A percentile compares a stretch with the other conserved stretches of the same genome.
phyloP scores from a whole-genome alignment of 139 green algal species.

The Chlamydomonas asymmetrica region DNA sequence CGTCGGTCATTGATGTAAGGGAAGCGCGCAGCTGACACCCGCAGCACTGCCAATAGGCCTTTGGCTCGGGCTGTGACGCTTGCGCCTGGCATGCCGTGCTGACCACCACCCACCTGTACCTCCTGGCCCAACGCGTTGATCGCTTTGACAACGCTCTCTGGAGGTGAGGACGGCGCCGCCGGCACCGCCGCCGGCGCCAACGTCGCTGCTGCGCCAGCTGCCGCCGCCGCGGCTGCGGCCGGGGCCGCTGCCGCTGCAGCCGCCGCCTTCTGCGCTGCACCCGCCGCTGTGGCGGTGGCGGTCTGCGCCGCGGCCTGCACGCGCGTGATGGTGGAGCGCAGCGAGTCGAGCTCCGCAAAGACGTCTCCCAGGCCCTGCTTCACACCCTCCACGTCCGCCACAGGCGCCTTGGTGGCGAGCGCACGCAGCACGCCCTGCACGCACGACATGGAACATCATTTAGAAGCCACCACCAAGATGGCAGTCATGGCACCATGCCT shows the following conservation, averaged over 20 bases:
- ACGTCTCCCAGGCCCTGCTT: slow-evolving; percentile 40
- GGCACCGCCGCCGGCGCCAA: neutral
- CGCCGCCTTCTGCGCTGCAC: neutral
- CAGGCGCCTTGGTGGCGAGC: slow-evolving; percentile 1
- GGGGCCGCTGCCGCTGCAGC: neutral
- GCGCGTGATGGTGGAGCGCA: neutral
- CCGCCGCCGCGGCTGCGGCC: neutral
- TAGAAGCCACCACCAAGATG: no score
- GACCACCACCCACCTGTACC: slow-evolving; percentile 15
- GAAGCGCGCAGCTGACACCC: neutral
- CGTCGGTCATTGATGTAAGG: neutral
- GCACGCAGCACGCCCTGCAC: no score
- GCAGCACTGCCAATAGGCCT: no score
- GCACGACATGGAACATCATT: no score
- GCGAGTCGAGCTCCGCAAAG: slow-evolving; percentile 27
- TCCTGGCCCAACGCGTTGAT: neutral
- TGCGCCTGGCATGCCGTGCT: slow-evolving; percentile 5
- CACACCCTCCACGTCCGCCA: slow-evolving; percentile 18
- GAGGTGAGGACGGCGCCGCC: neutral
- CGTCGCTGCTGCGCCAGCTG: neutral
- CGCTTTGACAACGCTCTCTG: neutral
- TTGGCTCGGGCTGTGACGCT: no score
- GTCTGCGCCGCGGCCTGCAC: no score
- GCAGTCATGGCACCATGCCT: no score
- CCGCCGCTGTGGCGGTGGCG: neutral